Evolutionary conservation across 2,329 filamentous ascomycete genomes (phyloP).

Genomic region (Epichloe baconii): DNA sequence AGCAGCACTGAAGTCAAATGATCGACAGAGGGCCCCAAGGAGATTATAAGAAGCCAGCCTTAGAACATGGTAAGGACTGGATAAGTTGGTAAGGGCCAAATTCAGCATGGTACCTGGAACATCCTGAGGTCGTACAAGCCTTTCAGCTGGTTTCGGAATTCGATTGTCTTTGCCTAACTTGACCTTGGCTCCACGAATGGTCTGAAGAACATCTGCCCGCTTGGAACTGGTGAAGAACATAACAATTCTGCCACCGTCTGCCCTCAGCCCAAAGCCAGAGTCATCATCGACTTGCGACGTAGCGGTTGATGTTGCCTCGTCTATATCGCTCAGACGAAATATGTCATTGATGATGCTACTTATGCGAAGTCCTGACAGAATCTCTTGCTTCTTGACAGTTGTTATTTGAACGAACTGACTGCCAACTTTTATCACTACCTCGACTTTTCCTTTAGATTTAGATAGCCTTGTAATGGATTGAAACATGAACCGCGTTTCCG

Average conservation of each 20-base stretch:
- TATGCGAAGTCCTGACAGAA: constrained; percentile 47
- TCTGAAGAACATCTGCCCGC: constrained; percentile 49
- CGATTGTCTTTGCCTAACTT: constrained; percentile 52
- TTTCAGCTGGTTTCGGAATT: constrained; percentile 47
- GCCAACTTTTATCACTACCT: constrained; percentile 55
- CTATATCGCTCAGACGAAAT: constrained; percentile 53
- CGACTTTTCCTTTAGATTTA: constrained; percentile 57
- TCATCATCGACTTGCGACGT: constrained; percentile 53
- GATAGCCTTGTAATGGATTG: constrained; percentile 52
- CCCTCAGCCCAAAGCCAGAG: constrained; percentile 52
- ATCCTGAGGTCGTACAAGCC: constrained; percentile 55
- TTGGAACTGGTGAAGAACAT: constrained; percentile 60
- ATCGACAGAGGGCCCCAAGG: constrained; percentile 50
- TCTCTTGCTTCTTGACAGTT: constrained; percentile 55
- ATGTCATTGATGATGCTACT: constrained; percentile 57
- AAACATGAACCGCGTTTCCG: constrained; percentile 52
- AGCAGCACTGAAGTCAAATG: constrained; percentile 53
- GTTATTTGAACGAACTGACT: constrained; percentile 59
- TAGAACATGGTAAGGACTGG: constrained; percentile 45
- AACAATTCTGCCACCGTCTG: constrained; percentile 56
- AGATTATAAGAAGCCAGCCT: constrained; percentile 55
- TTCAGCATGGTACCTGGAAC: constrained; percentile 58
- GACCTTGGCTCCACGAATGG: constrained; percentile 48
- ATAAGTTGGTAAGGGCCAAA: constrained; percentile 52
- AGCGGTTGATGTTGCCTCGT: constrained; percentile 43